Base-by-base conservation (phyloP, 2,329 filamentous ascomycete genomes). In the Pyricularia sp. region DNA sequence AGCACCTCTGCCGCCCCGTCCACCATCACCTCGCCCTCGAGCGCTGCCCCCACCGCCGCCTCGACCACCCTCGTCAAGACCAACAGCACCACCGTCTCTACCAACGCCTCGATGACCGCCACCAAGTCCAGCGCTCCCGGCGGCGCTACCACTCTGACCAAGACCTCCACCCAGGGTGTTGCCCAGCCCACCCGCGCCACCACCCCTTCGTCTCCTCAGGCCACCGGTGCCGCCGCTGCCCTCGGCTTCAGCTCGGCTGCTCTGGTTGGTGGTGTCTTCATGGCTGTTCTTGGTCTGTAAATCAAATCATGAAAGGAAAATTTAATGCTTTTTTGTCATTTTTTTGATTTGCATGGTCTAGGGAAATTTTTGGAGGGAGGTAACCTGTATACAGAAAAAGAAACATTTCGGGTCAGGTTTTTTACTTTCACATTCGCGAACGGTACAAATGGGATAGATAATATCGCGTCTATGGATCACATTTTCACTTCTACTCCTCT, bases 261-360 rank as follows among this genome's bases (percentile, higher is more conserved):
- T 71, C 71, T 80, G 28, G 65, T 81, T 69, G 80, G 75, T 71
- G 80, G 78, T 73, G 73, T 82, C 28, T 77, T 78, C 70, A 76
- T 80, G 71, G 80, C 80, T 70, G 72, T 78, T 71, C 70, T 83
- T 68, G 81, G 78, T 73, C 75, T 83, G 75, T 83, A 80, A 82
- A 68, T 14, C 11, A 30, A 36, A 17, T 55, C 20, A 25, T 36
- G 33, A 50, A 50, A n/a, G 36, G 36, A 36, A 11, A 68, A 28
- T 31, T 65, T 59, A 28, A 50, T 65, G 31, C n/a, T n/a, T 26
- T 58, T 68, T 14, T 58, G 66, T 59, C 55, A 50, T 26, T 68
- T 66, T 66, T 66, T 66, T 31, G 64, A 66, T 66, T 55, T 33
- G 31, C 42, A n/a, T 50, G n/a, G 31, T 66, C 33, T 66, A 20